Evolutionary conservation across 257 asterid genomes (phyloP).

Genomic region (Asclepias syriaca): DNA sequence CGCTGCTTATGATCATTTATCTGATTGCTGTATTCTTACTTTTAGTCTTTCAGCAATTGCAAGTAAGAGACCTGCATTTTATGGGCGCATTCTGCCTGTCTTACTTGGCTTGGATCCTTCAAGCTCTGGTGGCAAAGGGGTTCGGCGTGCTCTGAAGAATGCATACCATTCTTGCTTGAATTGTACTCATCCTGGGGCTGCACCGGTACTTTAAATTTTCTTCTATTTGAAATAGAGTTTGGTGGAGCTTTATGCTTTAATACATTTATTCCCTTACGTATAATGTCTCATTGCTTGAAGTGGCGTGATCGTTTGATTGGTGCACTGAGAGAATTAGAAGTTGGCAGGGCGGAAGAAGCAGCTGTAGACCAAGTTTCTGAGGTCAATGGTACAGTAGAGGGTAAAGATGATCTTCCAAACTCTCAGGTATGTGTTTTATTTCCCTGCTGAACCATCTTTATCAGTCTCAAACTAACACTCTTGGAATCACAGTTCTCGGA

Average conservation of each 20-base stretch:
- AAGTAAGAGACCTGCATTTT: conserved; percentile 89
- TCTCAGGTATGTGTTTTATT: conserved; percentile 38
- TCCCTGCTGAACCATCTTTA: conserved; percentile 8
- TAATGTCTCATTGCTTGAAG: conserved; percentile 26
- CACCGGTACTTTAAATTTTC: conserved; percentile 62
- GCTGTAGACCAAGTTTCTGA: conserved; percentile 31
- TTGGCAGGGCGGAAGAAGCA: conserved; percentile 43
- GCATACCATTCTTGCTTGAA: conserved; percentile 87
- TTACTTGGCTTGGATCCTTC: conserved; percentile 81
- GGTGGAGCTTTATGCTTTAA: neutral
- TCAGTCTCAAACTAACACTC: neutral
- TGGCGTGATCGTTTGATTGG: conserved; percentile 84
- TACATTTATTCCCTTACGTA: neutral
- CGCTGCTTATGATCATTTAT: conserved; percentile 10
- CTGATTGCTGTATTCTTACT: conserved; percentile 18
- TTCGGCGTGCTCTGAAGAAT: conserved; percentile 73
- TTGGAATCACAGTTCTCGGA: conserved; percentile 1
- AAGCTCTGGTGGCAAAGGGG: conserved; percentile 56
- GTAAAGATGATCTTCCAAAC: conserved; percentile 32
- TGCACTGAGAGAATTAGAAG: conserved; percentile 61
- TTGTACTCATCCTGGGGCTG: conserved; percentile 92
- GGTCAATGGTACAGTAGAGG: conserved; percentile 39
- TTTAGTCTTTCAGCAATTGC: conserved; percentile 88
- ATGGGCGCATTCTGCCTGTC: conserved; percentile 95
- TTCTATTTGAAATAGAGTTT: conserved; percentile 11